A percentile compares a stretch with the other conserved stretches of the same genome.
These are phyloP conservation scores for Camelina laxa DNA, from an alignment of 345 rosid genomes.

Conservation along the genomic window DNA sequence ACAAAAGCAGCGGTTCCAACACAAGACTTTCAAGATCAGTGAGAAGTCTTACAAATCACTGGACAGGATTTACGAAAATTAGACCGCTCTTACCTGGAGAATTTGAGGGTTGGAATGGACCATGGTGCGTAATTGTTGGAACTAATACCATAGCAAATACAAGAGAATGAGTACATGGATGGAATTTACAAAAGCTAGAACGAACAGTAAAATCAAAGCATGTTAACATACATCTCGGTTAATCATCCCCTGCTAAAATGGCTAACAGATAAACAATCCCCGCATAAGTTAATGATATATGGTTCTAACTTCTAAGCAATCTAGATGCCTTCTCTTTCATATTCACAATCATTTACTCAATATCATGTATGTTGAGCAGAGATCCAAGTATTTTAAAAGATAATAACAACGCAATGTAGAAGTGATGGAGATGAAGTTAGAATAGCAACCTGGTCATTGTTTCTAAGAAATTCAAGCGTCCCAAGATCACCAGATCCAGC, in stretches of 20 bases:
- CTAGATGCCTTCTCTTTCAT: slow-evolving; percentile 8
- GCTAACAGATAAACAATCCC: slow-evolving; percentile 6
- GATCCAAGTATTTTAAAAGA: neutral
- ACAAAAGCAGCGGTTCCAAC: slow-evolving; percentile 37
- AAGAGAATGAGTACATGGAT: slow-evolving; percentile 25
- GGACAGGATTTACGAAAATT: neutral
- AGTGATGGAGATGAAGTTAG: slow-evolving; percentile 6
- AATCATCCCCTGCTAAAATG: neutral
- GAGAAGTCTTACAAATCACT: neutral
- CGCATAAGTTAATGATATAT: neutral
- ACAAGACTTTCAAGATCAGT: neutral
- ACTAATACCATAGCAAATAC: slow-evolving; percentile 50
- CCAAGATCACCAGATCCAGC: slow-evolving; percentile 71
- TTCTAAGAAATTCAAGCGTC: slow-evolving; percentile 88
- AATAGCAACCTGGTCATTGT: slow-evolving; percentile 82
- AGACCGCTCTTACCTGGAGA: slow-evolving; percentile 63
- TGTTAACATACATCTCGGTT: neutral
- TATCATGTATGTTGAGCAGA: neutral
- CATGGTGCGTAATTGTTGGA: slow-evolving; percentile 91
- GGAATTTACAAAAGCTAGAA: slow-evolving; percentile 4
- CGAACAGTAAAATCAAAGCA: slow-evolving; percentile 25
- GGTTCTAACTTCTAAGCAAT: slow-evolving; percentile 17
- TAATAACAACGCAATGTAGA: neutral
- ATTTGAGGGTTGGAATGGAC: slow-evolving; percentile 98
- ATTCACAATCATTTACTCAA: neutral